Percentiles rank a stretch among this genome's conserved stretches.
Conservation (phyloP, 257 asterid genomes). For the Rehmannia glutinosa region DNA sequence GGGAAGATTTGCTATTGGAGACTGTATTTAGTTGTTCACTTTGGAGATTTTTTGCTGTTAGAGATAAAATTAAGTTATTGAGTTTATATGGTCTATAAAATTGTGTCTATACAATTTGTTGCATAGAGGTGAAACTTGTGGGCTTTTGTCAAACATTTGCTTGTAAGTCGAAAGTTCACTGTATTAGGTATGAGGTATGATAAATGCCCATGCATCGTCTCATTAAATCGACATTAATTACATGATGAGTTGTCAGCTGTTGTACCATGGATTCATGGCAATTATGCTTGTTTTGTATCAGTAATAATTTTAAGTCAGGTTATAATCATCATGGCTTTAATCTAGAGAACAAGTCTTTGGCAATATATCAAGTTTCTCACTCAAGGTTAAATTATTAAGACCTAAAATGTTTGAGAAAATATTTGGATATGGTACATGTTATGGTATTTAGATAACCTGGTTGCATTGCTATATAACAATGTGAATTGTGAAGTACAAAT, state of each 20-base stretch:
- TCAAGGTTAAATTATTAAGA: background rate
- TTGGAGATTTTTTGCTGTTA: no score
- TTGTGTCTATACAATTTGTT: no score
- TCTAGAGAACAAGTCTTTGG: background rate
- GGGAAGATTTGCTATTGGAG: no score
- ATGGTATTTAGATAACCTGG: no score
- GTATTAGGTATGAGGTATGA: background rate
- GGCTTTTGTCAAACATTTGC: no score
- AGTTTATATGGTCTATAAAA: background rate
- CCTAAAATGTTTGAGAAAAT: background rate
- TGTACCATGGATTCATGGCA: background rate
- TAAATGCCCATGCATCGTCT: background rate
- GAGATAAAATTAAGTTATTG: background rate
- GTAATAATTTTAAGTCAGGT: background rate
- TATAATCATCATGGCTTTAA: background rate
- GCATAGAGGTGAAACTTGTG: no score
- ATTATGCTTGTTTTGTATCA: background rate
- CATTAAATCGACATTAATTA: background rate
- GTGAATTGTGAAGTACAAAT: no score
- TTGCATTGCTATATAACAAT: no score
- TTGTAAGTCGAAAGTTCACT: background rate
- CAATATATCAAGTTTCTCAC: background rate
- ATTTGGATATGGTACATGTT: background rate
- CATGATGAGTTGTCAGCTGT: background rate
- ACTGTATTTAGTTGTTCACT: no score